phyloP scores from a whole-genome alignment of 2,329 filamentous ascomycete genomes.

The Ceratocystis papillata region DNA sequence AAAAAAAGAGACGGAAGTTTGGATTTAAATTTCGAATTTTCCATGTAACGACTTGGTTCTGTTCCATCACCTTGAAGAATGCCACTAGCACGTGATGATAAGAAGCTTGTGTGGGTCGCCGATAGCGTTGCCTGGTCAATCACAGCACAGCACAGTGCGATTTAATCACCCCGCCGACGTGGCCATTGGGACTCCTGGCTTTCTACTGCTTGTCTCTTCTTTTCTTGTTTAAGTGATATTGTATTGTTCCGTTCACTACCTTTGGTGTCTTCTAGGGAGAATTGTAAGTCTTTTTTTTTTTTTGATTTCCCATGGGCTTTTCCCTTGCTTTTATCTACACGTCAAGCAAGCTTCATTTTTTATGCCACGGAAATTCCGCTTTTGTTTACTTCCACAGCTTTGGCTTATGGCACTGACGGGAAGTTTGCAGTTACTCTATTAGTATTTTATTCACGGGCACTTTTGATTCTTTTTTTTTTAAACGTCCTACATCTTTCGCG shows the following conservation, averaged over 20 bases:
- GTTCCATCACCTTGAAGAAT: not conserved
- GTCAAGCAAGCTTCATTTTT: not conserved
- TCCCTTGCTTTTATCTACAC: not conserved
- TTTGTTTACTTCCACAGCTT: conserved; percentile 11
- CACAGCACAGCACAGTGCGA: conserved; percentile 4
- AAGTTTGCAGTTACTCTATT: conserved; percentile 3
- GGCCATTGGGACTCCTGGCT: conserved; percentile 13
- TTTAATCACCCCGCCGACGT: conserved; percentile 23
- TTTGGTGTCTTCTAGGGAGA: conserved; percentile 2
- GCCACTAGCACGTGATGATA: not conserved
- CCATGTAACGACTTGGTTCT: not conserved
- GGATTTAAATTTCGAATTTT: not conserved
- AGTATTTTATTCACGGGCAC: not conserved
- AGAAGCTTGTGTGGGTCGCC: conserved; percentile 11
- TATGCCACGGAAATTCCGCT: not conserved
- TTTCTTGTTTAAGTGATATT: conserved; percentile 14
- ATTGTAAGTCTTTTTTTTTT: conserved; percentile 15
- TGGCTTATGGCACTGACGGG: not conserved
- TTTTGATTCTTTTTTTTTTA: conserved; percentile 12
- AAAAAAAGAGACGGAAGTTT: not conserved
- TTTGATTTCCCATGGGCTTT: not conserved
- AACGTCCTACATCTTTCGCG: not conserved
- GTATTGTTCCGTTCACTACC: not conserved
- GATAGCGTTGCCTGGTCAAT: conserved; percentile 22
- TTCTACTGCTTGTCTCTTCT: conserved; percentile 9